Conservation (phyloP, 768 basidiomycete species). For the Floccularia luteovirens region DNA sequence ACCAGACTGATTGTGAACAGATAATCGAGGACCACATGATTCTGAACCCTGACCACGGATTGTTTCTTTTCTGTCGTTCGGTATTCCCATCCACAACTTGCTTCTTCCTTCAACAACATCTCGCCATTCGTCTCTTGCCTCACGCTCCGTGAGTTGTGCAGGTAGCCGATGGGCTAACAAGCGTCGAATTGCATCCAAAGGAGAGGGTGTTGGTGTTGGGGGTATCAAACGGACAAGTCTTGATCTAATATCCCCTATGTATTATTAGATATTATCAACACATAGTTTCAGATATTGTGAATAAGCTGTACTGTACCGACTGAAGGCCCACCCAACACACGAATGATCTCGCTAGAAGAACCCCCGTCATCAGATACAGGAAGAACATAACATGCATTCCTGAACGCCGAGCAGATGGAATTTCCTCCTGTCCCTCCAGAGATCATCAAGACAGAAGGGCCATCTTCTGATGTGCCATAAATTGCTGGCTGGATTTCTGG, state of each 20-base stretch:
- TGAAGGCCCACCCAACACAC: slow-evolving; percentile 83
- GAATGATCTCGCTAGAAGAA: slow-evolving; percentile 90
- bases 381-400: slow-evolving; percentile 70
- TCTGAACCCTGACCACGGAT: slow-evolving; percentile 61
- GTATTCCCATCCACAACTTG: slow-evolving; percentile 76
- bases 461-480: slow-evolving; percentile 3
- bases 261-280: neutral
- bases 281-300: slow-evolving; percentile 1
- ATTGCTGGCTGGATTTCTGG: slow-evolving; percentile 5
- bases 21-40: neutral
- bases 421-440: slow-evolving; percentile 97
- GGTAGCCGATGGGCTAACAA: slow-evolving; percentile 81
- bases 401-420: slow-evolving; percentile 81
- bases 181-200: slow-evolving; percentile 64
- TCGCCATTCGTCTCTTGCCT: slow-evolving; percentile 86
- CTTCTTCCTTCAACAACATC: slow-evolving; percentile 87
- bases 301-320: slow-evolving; percentile 42
- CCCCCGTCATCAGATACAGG: slow-evolving; percentile 97
- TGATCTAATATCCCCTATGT: slow-evolving; percentile 79
- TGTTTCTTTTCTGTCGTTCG: slow-evolving; percentile 84
- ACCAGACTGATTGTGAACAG: neutral
- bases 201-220: slow-evolving; percentile 44
- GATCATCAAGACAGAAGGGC: slow-evolving; percentile 60
- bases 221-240: slow-evolving; percentile 86
- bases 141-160: slow-evolving; percentile 46